Base-by-base conservation (phyloP, 2,329 filamentous ascomycete species). In the Exophiala aquamarina region DNA sequence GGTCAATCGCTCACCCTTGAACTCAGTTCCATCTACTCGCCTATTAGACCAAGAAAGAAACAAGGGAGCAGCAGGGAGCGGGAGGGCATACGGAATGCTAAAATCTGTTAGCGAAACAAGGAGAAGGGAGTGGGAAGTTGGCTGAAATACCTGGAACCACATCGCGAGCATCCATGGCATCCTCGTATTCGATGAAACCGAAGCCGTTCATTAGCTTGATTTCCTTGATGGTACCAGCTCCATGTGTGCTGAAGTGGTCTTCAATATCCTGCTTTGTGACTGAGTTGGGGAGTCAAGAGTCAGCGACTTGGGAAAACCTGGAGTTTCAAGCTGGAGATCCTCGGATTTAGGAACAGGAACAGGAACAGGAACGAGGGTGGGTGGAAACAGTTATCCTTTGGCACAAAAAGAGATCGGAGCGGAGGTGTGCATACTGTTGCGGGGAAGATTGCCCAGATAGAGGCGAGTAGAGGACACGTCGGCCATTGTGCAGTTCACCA, bases 201-300 rank as follows among this genome's bases (percentile, higher is more conserved):
- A 98, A 98, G 65, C 93, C 93, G 69, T 95, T 97, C 93, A 98
- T 98, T 57, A 98, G 83, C 78, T 98, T 98, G 76, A 98, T 92
- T 76, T 98, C 93, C 60, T 87, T 93, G 68, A 98, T 97, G 70
- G 95, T 90, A 70, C 93, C 93, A 61, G 90, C 92, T 67, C 92
- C 93, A 83, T 96, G 90, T 65, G 84, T 89, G 69, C 86, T 86
- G 75, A 98, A 98, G 72, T 97, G 92, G 63, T 84, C 83, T 75
- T 97, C 91, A 69, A 98, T 87, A 70, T 98, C 92, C 72, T 88
- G 84, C 78, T 97, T 97, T 72, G 91, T 96, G 75, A 89, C 91
- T 94, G 75, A 29, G 47, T 36, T 13, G 45, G 21, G 43, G 15
- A 37, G 32, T 19, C 14, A 41, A 40, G 45, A 52, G 56, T 57